Conservation (phyloP, 176 grass and related monocot genomes). For the Microstegium vimineum region DNA sequence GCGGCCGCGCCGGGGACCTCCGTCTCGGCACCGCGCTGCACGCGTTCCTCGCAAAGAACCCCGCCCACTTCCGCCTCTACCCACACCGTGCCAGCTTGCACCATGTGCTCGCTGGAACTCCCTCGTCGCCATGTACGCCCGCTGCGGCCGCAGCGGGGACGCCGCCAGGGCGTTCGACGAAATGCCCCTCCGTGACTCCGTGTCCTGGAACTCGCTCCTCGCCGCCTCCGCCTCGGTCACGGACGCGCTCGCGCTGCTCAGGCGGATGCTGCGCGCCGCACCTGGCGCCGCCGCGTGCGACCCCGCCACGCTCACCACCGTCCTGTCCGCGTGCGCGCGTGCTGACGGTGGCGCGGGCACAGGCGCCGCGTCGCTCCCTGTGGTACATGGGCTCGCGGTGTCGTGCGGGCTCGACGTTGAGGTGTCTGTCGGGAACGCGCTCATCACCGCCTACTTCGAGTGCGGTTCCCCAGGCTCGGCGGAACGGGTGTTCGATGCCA, state of each 20-base stretch:
- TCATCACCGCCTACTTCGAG: slow-evolving; percentile 63
- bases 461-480: slow-evolving; percentile 34
- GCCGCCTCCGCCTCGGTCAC: slow-evolving; percentile 18
- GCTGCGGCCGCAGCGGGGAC: slow-evolving; percentile 39
- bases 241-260: slow-evolving; percentile 43
- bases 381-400: slow-evolving; percentile 49
- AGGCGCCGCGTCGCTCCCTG: slow-evolving; percentile 17
- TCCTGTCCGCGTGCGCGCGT: slow-evolving; percentile 48
- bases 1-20: slow-evolving; percentile 48
- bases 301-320: slow-evolving; percentile 57
- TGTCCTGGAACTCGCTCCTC: slow-evolving; percentile 89
- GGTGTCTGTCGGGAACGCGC: slow-evolving; percentile 58
- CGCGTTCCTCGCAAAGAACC: slow-evolving; percentile 49
- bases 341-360: slow-evolving; percentile 4
- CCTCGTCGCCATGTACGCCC: slow-evolving; percentile 64
- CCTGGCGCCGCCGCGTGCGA: slow-evolving; percentile 32
- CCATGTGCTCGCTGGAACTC: slow-evolving; percentile 65
- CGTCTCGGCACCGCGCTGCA: slow-evolving; percentile 66
- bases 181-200: slow-evolving; percentile 69
- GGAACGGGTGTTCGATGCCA: slow-evolving; percentile 42
- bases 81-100: neutral
- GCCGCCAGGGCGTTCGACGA: slow-evolving; percentile 64
- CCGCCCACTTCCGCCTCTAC: slow-evolving; percentile 33
- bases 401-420: slow-evolving; percentile 33
- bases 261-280: slow-evolving; percentile 38